Percentiles rank a stretch among this genome's conserved stretches.
Evolutionary conservation across 305 asterid genomes (phyloP).

Genomic region (Striga hermonthica): DNA sequence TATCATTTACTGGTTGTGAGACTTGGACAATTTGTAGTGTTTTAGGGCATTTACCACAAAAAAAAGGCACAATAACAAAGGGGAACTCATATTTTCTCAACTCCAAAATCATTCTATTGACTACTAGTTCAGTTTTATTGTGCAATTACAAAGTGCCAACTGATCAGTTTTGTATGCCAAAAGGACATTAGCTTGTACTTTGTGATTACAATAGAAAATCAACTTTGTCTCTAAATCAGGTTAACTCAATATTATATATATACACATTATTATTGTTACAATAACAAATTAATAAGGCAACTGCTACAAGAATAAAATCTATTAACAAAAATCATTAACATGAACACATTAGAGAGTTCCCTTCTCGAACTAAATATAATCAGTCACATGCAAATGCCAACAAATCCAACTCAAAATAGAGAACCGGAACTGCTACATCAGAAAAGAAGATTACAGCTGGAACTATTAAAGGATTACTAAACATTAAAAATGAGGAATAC

Average conservation of each 20-base stretch:
- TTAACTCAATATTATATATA: constrained; percentile 11
- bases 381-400: no score
- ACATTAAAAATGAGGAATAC: no score
- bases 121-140: constrained; percentile 22
- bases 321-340: no score
- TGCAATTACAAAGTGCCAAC: constrained; percentile 31
- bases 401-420: no score
- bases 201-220: constrained; percentile 27
- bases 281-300: no score
- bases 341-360: no score
- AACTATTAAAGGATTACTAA: no score
- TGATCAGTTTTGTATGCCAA: constrained; percentile 28
- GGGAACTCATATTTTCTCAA: not conserved
- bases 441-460: no score
- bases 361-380: no score
- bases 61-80: not conserved
- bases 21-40: not conserved
- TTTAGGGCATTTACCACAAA: not conserved
- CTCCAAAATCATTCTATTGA: constrained; percentile 12
- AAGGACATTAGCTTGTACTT: constrained; percentile 36
- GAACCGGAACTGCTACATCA: no score
- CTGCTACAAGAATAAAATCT: no score
- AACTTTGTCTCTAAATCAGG: constrained; percentile 20
- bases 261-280: not conserved
- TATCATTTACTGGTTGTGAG: not conserved